Conservation (phyloP, 1,284 basidiomycete genomes). For the Moesziomyces parantarcticus region DNA sequence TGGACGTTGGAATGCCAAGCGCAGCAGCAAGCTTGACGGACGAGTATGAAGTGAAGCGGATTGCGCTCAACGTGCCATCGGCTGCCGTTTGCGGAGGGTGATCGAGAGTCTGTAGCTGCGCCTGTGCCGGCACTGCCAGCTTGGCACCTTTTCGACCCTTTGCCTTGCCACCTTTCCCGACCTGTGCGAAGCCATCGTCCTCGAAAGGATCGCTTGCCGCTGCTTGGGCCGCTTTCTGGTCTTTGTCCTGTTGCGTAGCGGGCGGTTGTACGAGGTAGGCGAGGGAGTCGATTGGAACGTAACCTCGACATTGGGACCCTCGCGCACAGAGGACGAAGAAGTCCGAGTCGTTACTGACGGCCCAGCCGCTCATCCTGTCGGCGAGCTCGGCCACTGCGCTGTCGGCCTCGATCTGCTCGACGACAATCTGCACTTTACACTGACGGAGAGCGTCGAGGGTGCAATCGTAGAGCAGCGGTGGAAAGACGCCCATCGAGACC, state of each 20-base stretch:
- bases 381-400: constrained; percentile 55
- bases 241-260: constrained; percentile 1
- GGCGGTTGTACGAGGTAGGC: constrained; percentile 42
- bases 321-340: constrained; percentile 59
- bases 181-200: constrained; percentile 55
- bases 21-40: constrained; percentile 46
- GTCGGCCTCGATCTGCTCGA: constrained; percentile 58
- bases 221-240: neutral
- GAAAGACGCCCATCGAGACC: constrained; percentile 34
- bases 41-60: constrained; percentile 50
- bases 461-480: constrained; percentile 47
- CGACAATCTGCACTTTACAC: constrained; percentile 33
- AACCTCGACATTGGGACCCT: constrained; percentile 44
- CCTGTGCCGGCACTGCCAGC: neutral
- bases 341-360: constrained; percentile 58
- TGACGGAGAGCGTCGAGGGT: constrained; percentile 41
- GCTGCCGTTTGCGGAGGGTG: constrained; percentile 14
- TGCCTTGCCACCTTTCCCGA: constrained; percentile 32
- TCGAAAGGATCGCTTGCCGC: constrained; percentile 14
- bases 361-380: constrained; percentile 47
- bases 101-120: constrained; percentile 1
- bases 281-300: constrained; percentile 54
- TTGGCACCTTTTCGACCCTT: constrained; percentile 16
- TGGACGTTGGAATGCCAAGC: constrained; percentile 43
- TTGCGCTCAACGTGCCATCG: constrained; percentile 15